Evolutionary conservation across 768 basidiomycete species (phyloP), one percentile per base, ranked within the genome.

Genomic region (Lactarius pseudohatsudake): DNA sequence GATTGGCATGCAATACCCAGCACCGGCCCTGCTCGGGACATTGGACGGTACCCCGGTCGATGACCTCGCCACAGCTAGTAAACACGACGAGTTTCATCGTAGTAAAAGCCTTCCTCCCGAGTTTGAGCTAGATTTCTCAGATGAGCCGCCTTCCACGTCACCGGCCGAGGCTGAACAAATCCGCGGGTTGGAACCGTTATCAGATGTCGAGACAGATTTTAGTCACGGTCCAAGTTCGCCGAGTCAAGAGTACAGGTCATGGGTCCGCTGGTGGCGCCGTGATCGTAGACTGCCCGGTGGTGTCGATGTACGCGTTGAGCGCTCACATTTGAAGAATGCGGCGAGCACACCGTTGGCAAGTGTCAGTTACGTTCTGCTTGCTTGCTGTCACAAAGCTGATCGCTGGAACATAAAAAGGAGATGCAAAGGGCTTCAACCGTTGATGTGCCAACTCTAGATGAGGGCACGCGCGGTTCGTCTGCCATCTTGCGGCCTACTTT

Each of bases 211-310:
- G 50, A 47, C 22, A 3, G 66, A 57, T 22, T 66, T 36, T 11
- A 41, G 60, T 18, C 43, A 58, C 6, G 59, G 61, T 18, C 28
- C 41, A 32, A 40, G 59, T 54, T 59, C 64, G 22, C 41, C 47
- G 4, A 38, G 57, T 40, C 64, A 47, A 30, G 69, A 60, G 63
- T 78, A 62, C 76, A 84, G 4, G 82, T 88, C 87, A n/a, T 94
- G 91, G 92, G 85, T 84, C 43, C 83, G 86, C 45, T 94, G 92
- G 93, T 95, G 91, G 92, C 86, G 84, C 67, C 80, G 90, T 22
- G 88, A 85, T 75, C 57, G 57, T 65, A 71, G 36, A 69, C 69
- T 59, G 15, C 22, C 41, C 59, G 64, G 30, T 67, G 71, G 45
- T 38, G 62, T 40, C 36, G 64, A 65, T 26, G 22, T 55, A 26